phyloP scores from a whole-genome alignment of 1,284 basidiomycete genomes.

The Leccinum insolens region DNA sequence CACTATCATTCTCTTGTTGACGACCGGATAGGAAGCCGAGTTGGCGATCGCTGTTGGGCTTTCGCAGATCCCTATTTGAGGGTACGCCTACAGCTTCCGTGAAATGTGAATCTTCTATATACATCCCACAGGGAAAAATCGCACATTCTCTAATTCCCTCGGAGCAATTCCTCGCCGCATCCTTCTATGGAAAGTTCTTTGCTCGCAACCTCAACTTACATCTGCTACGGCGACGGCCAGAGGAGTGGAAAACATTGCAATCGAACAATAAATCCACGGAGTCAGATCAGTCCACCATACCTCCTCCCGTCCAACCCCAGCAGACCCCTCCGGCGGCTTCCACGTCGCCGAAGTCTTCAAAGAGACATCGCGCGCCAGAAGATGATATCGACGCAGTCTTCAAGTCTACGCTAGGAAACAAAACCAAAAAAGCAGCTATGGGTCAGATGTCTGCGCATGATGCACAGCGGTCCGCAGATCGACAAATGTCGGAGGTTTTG shows the following conservation, averaged over 20 bases:
- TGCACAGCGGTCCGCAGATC: conserved; percentile 23
- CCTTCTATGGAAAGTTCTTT: conserved; percentile 88
- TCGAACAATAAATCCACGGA: conserved; percentile 29
- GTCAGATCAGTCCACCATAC: conserved; percentile 9
- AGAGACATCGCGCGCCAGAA: conserved; percentile 34
- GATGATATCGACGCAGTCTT: conserved; percentile 80
- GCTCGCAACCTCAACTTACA: conserved; percentile 78
- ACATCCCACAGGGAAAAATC: conserved; percentile 80
- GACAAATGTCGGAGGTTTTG: conserved; percentile 37
- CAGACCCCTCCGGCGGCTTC: neutral
- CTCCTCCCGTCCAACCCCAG: conserved; percentile 3
- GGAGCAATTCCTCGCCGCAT: conserved; percentile 71
- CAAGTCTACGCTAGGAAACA: conserved; percentile 55
- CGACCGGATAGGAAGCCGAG: conserved; percentile 86
- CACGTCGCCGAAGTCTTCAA: conserved; percentile 22
- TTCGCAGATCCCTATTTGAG: conserved; percentile 89
- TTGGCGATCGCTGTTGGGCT: conserved; percentile 87
- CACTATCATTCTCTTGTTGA: conserved; percentile 80
- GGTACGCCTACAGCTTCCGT: conserved; percentile 45
- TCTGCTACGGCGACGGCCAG: conserved; percentile 75
- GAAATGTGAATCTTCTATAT: conserved; percentile 12
- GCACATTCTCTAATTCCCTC: conserved; percentile 75
- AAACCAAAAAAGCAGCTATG: conserved; percentile 48
- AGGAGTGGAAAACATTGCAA: conserved; percentile 78
- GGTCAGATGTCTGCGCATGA: conserved; percentile 11